Evolutionary conservation across 2,329 filamentous ascomycete genomes (phyloP), one percentile per base, ranked within the genome.

Genomic region (Sporothrix euskadiensis): DNA sequence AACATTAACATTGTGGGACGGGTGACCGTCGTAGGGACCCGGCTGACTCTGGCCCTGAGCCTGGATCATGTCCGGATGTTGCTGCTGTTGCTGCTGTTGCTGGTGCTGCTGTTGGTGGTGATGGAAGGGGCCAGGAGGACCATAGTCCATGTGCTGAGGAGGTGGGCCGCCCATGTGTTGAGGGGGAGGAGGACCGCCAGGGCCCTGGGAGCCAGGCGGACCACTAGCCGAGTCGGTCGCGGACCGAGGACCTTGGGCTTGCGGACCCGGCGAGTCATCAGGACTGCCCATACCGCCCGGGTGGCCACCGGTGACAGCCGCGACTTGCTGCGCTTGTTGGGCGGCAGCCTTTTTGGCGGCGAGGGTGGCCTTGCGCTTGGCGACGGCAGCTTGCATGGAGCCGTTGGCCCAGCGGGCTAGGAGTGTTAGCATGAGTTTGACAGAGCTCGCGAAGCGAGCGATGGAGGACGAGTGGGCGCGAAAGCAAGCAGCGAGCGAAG

Each of bases 371-470:
- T 88, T 88, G 71, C 87, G 84, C 78, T 89, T 89, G 75, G 87
- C 85, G 69, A 89, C 88, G n/a, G 88, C 88, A 16, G 83, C 84
- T 12, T 84, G 83, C 88, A 90, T 90, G 70, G 87, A 87, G 22
- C 88, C 88, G 41, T 87, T 88, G 65, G 86, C 85, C 88, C 88
- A 90, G 73, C 88, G 86, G 75, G 85, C 87, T 88, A 76, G 14
- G 54, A 41, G 4, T 22, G 68, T 73, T 73, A 75, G 74, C 32
- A 56, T 54, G 35, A 16, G 54, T 3, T 56, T 14, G 54, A 56
- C 14, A 5, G 44, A 49, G 44, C 44, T 32, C 16, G 35, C n/a
- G 52, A 1, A 26, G 52, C 52, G 52, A 56, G 52, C 19, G 16
- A 22, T 5, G 49, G 19, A 52, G 49, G 49, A 47, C 22, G n/a